Percentiles rank a stretch among this genome's conserved stretches.
Conservation (phyloP, 345 rosid genomes). For the Anastatica hierochuntica region DNA sequence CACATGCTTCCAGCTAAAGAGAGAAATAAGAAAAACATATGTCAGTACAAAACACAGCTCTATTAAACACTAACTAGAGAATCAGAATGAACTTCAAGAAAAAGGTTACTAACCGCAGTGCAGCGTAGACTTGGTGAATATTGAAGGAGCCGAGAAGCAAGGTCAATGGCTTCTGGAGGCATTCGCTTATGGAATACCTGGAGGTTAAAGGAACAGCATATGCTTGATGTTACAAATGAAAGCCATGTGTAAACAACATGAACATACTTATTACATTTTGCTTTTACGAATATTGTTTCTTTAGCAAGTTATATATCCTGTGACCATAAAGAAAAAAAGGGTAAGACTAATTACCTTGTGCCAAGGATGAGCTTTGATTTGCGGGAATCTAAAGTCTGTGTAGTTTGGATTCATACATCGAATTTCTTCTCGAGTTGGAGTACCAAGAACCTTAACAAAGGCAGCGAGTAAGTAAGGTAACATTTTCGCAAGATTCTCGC, state of each 20-base stretch:
- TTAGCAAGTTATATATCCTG: no score
- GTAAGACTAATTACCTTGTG: slow-evolving; percentile 43
- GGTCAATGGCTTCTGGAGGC: slow-evolving; percentile 91
- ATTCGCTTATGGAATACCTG: slow-evolving; percentile 70
- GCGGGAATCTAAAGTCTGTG: slow-evolving; percentile 70
- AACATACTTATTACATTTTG: not conserved
- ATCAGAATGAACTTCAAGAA: not conserved
- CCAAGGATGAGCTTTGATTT: slow-evolving; percentile 81
- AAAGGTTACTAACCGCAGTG: slow-evolving; percentile 39
- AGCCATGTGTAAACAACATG: not conserved
- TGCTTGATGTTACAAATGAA: not conserved
- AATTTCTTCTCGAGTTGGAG: slow-evolving; percentile 83
- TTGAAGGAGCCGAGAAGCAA: slow-evolving; percentile 67
- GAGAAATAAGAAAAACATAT: not conserved
- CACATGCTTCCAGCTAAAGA: slow-evolving; percentile 62
- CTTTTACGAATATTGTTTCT: not conserved
- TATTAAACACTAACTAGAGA: not conserved
- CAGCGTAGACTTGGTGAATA: slow-evolving; percentile 78
- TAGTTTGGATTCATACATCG: slow-evolving; percentile 83
- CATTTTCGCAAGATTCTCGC: not conserved
- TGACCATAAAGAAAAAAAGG: no score
- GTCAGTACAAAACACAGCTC: not conserved
- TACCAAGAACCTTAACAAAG: slow-evolving; percentile 61
- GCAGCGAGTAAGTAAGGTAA: not conserved
- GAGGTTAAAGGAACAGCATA: slow-evolving; percentile 2